Evolutionary conservation across 257 asterid species (phyloP).

Genomic region (Nicotiana undulata): DNA sequence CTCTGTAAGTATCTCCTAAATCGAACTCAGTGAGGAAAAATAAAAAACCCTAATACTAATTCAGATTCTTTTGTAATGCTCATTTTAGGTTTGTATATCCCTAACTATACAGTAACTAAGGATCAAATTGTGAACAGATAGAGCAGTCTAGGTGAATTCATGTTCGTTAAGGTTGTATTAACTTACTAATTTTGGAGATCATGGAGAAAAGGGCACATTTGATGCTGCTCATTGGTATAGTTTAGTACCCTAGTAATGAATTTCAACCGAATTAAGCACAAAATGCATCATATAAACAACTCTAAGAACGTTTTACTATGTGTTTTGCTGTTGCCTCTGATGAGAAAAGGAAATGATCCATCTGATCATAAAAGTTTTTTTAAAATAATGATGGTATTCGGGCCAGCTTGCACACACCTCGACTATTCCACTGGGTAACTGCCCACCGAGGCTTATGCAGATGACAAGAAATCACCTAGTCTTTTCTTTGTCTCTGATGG

Average conservation of each 20-base stretch:
- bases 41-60: background rate
- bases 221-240: background rate
- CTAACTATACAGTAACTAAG: background rate
- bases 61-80: background rate
- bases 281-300: background rate
- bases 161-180: background rate
- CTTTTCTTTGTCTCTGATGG: background rate
- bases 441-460: too few relatives aligned
- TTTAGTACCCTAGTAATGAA: background rate
- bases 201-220: background rate
- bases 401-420: too few relatives aligned
- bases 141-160: background rate
- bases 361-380: background rate
- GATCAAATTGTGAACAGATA: background rate
- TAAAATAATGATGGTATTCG: too few relatives aligned
- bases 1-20: background rate
- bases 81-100: background rate
- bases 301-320: background rate
- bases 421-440: too few relatives aligned
- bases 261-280: background rate
- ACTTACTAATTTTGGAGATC: background rate
- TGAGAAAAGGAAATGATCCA: background rate
- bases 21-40: background rate
- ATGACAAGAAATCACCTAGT: too few relatives aligned
- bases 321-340: background rate